Conservation (phyloP, 148 eudicot species). For the Vaccinium corymbosum region DNA sequence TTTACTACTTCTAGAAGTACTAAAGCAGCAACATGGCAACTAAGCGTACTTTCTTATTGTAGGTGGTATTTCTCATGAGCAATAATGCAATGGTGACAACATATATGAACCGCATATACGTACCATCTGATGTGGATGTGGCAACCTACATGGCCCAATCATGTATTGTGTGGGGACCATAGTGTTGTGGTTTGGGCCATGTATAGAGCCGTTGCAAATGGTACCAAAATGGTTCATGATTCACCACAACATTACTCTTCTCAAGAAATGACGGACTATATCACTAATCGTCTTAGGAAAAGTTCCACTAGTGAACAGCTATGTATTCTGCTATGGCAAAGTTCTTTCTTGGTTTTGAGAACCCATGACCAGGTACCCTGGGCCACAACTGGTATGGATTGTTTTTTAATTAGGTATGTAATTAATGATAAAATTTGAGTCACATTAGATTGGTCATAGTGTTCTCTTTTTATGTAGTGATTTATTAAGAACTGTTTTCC, state of each 20-base stretch:
- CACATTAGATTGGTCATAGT: background rate
- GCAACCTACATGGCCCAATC: no score
- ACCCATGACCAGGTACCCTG: background rate
- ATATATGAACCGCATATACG: no score
- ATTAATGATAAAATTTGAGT: background rate
- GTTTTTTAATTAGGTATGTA: background rate
- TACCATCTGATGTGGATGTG: no score
- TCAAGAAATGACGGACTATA: no score
- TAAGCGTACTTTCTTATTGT: background rate
- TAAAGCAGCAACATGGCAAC: background rate
- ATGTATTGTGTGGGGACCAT: background rate
- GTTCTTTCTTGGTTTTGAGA: background rate
- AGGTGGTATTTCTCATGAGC: background rate
- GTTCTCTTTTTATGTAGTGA: background rate
- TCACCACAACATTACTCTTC: no score
- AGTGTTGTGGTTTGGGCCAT: background rate
- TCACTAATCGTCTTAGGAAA: background rate
- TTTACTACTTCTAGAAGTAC: background rate
- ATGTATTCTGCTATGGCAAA: background rate
- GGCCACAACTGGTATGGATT: background rate
- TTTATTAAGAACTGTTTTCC: background rate
- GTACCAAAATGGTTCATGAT: no score
- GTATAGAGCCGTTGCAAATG: no score
- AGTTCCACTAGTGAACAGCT: background rate
- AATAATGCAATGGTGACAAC: no score